phyloP scores from a whole-genome alignment of 345 rosid genomes.

The Sisymbrium irio region DNA sequence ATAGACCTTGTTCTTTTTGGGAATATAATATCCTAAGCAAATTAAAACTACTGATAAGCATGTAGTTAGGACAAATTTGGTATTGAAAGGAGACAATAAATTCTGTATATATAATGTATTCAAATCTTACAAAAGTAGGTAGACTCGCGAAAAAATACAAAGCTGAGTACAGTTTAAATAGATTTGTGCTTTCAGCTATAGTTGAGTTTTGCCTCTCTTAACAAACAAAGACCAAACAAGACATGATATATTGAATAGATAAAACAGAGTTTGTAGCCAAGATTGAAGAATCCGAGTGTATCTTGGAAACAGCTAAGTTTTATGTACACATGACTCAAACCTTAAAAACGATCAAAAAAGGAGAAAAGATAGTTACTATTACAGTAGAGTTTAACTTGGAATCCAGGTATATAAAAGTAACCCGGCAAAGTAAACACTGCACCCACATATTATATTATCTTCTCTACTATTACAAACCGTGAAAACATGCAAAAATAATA shows the following conservation, averaged over 20 bases:
- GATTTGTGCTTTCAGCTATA: too few species aligned
- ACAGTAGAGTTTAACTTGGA: conserved; percentile 32
- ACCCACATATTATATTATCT: conserved; percentile 11
- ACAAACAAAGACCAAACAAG: neutral
- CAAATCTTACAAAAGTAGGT: neutral
- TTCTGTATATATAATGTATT: too few species aligned
- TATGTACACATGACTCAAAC: conserved; percentile 26
- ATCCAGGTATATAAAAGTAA: conserved; percentile 35
- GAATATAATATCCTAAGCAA: too few species aligned
- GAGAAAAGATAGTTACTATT: neutral
- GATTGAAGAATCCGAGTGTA: conserved; percentile 4
- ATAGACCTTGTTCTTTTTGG: too few species aligned
- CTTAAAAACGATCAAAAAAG: conserved; percentile 7
- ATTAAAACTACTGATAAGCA: too few species aligned
- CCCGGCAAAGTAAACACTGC: conserved; percentile 31
- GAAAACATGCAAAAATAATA: neutral
- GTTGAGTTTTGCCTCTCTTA: neutral
- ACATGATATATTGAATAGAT: neutral
- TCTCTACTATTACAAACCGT: conserved; percentile 28
- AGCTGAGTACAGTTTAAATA: too few species aligned
- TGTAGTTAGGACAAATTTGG: too few species aligned
- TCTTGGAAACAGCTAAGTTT: neutral
- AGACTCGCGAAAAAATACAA: too few species aligned
- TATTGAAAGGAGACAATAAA: too few species aligned
- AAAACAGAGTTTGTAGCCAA: neutral